A percentile compares a stretch with the other conserved stretches of the same genome.
Conservation (phyloP, 1,139 yeast genomes). For the Yamadazyma epiphylla region DNA sequence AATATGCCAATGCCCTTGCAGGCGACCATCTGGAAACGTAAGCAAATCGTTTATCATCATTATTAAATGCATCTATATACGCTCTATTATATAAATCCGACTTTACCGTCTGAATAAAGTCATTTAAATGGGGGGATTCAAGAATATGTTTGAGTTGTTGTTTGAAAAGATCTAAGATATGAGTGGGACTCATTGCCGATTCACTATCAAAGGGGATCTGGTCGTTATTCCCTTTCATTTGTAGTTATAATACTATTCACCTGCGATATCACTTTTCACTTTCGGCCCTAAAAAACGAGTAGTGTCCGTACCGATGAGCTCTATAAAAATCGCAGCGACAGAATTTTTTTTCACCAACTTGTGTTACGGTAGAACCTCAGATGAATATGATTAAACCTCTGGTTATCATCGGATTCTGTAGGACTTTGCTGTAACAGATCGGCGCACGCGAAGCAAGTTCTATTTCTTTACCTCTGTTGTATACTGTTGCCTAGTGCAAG, state of each 20-base stretch:
- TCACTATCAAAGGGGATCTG: conserved; percentile 29
- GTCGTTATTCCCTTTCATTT: neutral
- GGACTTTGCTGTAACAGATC: conserved; percentile 50
- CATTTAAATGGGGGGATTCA: conserved; percentile 37
- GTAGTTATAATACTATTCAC: neutral
- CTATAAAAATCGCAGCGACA: too few species aligned
- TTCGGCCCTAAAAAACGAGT: too few species aligned
- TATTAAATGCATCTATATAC: conserved; percentile 64
- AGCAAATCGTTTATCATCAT: conserved; percentile 63
- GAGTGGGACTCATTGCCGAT: conserved; percentile 27
- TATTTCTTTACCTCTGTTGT: conserved; percentile 9
- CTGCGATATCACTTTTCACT: neutral
- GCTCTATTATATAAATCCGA: conserved; percentile 66
- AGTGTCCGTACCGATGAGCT: too few species aligned
- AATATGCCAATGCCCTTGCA: conserved; percentile 70
- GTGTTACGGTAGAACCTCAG: conserved; percentile 49
- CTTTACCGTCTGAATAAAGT: conserved; percentile 65
- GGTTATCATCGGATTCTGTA: conserved; percentile 31
- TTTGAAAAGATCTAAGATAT: conserved; percentile 48
- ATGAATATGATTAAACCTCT: conserved; percentile 22
- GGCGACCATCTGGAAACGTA: conserved; percentile 88
- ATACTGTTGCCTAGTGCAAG: neutral
- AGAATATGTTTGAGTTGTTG: conserved; percentile 44
- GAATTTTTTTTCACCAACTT: conserved; percentile 46
- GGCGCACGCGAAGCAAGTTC: conserved; percentile 68